phyloP scores from a whole-genome alignment of 148 eudicot species.

The Cornus suecica region DNA sequence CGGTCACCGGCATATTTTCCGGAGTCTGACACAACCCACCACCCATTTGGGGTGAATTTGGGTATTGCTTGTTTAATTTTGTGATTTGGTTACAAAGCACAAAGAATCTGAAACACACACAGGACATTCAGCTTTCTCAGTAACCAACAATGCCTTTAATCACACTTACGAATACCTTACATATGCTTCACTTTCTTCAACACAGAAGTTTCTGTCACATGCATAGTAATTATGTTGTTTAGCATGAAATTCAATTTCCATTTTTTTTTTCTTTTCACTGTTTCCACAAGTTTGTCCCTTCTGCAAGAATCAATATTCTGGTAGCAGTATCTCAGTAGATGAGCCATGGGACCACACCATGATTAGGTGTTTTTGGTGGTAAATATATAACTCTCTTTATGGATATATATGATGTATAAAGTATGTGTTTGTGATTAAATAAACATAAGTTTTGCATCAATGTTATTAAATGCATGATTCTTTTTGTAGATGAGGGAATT shows the following conservation, averaged over 20 bases:
- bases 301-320: neutral
- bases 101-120: conserved; percentile 9
- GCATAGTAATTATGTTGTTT: too few relatives aligned
- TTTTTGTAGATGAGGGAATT: neutral
- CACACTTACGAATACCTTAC: neutral
- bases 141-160: conserved; percentile 20
- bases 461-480: neutral
- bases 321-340: neutral
- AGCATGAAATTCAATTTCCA: neutral
- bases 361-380: neutral
- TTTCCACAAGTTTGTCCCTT: neutral
- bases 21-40: conserved; percentile 5
- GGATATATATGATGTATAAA: neutral
- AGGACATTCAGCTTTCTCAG: conserved; percentile 32
- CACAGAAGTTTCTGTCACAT: neutral
- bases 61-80: neutral
- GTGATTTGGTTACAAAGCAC: conserved; percentile 9
- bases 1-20: conserved; percentile 9
- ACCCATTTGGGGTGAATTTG: neutral
- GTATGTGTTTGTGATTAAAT: neutral
- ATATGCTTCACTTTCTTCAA: conserved; percentile 18
- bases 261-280: neutral
- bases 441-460: neutral
- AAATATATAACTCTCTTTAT: neutral
- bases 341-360: too few relatives aligned